These are phyloP conservation scores for Xylaria sp. DNA, from an alignment of 2,329 filamentous ascomycete genomes.

Conservation along the genomic window DNA sequence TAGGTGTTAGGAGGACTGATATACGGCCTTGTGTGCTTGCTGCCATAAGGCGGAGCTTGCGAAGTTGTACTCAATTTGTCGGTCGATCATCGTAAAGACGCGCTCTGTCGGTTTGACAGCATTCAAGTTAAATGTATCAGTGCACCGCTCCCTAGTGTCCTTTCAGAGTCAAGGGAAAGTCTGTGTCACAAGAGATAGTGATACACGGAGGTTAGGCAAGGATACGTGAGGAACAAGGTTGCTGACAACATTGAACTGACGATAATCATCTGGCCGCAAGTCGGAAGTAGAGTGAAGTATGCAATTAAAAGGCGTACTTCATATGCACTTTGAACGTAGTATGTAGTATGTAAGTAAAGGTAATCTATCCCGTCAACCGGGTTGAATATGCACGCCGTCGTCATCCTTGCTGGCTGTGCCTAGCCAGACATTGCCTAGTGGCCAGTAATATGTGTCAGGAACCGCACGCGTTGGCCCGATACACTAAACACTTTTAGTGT, in stretches of 20 bases:
- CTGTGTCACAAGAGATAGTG: constrained; percentile 44
- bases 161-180: constrained; percentile 49
- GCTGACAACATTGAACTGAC: too few species aligned
- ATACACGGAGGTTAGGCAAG: constrained; percentile 44
- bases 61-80: constrained; percentile 48
- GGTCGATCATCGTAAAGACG: constrained; percentile 43
- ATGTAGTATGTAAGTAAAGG: too few species aligned
- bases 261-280: too few species aligned
- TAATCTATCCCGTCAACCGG: not conserved
- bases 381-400: not conserved
- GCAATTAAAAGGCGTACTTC: too few species aligned
- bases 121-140: constrained; percentile 49
- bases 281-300: too few species aligned
- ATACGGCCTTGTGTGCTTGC: constrained; percentile 49
- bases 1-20: constrained; percentile 45
- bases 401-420: not conserved
- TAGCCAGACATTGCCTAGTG: not conserved
- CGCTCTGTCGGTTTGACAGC: too few species aligned
- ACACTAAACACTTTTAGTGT: constrained; percentile 18
- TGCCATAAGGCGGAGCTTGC: constrained; percentile 43
- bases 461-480: constrained; percentile 2
- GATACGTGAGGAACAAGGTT: too few species aligned
- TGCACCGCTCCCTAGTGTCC: constrained; percentile 49
- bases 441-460: not conserved
- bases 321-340: too few species aligned